phyloP scores from a whole-genome alignment of 441 rosid species.

The Sinapis alba region DNA sequence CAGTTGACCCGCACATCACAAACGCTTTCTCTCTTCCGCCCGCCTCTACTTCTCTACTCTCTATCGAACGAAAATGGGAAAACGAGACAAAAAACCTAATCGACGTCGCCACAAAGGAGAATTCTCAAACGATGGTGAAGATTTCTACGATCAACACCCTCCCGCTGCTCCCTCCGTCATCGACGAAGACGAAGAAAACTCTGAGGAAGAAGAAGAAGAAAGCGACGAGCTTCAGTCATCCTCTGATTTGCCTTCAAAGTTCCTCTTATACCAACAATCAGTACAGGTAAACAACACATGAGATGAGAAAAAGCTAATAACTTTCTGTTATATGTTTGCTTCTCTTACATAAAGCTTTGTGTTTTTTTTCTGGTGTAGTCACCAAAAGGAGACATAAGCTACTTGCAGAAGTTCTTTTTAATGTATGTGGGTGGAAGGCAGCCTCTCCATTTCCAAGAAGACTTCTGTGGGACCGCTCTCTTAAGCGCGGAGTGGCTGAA shows the following conservation, averaged over 20 bases:
- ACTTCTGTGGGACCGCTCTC: constrained; percentile 95
- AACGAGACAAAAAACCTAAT: constrained; percentile 67
- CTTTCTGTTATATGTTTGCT: neutral
- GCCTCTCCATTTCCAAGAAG: constrained; percentile 89
- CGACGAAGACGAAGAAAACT: constrained; percentile 38
- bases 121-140: constrained; percentile 40
- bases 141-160: constrained; percentile 45
- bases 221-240: constrained; percentile 39
- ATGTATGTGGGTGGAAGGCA: constrained; percentile 80
- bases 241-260: constrained; percentile 66
- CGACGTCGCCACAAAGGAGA: constrained; percentile 54
- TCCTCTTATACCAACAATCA: constrained; percentile 76
- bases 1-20: neutral
- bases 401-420: constrained; percentile 83
- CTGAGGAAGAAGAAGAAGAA: constrained; percentile 35
- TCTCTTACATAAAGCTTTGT: neutral
- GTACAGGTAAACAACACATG: constrained; percentile 54
- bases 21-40: neutral
- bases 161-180: constrained; percentile 45
- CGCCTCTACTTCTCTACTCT: neutral
- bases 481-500: constrained; percentile 85
- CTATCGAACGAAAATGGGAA: constrained; percentile 51
- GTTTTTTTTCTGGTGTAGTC: constrained; percentile 51
- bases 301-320: neutral
- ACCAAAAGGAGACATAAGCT: constrained; percentile 95